Evolutionary conservation across 2,329 filamentous ascomycete species (phyloP).

Genomic region (Exophiala phaeomuriformis): DNA sequence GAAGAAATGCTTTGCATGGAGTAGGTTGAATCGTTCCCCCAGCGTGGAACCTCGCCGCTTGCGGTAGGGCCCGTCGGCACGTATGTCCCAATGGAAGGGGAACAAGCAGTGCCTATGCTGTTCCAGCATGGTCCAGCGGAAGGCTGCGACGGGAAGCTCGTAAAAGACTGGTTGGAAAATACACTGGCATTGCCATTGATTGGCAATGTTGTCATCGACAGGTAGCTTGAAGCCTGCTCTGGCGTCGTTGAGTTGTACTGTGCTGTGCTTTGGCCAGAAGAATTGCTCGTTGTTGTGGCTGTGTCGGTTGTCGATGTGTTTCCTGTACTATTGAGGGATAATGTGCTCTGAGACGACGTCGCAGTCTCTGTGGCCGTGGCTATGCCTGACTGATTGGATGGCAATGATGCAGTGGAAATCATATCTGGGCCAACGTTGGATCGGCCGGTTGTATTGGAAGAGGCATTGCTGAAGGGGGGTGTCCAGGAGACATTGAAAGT

Average conservation of each 20-base stretch:
- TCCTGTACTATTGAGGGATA: background rate
- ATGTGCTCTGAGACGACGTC: background rate
- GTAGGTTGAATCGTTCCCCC: background rate
- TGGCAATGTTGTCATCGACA: background rate
- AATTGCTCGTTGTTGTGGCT: background rate
- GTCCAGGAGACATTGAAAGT: background rate
- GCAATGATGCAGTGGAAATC: background rate
- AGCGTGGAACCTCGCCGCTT: background rate
- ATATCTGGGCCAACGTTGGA: background rate
- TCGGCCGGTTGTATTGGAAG: background rate
- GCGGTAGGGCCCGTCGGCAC: background rate
- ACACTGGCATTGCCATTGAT: constrained; percentile 1
- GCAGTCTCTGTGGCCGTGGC: background rate
- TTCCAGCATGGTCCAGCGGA: constrained; percentile 1
- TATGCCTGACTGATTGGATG: background rate
- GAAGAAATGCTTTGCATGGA: background rate
- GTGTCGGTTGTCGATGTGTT: background rate
- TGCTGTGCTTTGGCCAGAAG: background rate
- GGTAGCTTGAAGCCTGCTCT: background rate
- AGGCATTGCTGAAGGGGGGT: background rate
- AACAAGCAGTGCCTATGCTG: constrained; percentile 4
- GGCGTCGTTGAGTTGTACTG: background rate
- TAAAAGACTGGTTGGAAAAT: background rate
- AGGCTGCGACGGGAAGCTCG: background rate
- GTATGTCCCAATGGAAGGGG: background rate